Conservation (phyloP, 768 basidiomycete genomes). For the Leccinum subtestaceum region DNA sequence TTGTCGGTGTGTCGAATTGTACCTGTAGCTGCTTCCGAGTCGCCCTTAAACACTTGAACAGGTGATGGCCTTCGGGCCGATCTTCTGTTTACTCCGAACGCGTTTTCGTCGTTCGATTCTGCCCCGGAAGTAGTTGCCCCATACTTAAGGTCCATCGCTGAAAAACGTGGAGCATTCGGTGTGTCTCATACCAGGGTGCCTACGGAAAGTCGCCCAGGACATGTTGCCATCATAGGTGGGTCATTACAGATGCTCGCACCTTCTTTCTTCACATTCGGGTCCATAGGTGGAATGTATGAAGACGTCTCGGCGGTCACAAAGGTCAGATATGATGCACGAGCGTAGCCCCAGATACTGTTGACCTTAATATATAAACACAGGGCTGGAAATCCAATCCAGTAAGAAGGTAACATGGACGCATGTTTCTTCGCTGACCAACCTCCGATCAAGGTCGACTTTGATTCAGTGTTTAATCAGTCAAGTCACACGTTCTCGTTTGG, state of each 20-base stretch:
- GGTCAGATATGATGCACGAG: conserved; percentile 37
- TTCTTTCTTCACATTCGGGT: conserved; percentile 5
- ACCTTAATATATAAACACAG: conserved; percentile 32
- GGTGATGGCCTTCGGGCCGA: conserved; percentile 86
- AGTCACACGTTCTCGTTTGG: conserved; percentile 78
- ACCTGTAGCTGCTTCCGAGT: not conserved
- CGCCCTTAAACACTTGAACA: conserved; percentile 25
- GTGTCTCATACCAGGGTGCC: conserved; percentile 85
- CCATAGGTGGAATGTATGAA: conserved; percentile 85
- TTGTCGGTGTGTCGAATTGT: conserved; percentile 56
- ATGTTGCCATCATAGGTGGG: conserved; percentile 82
- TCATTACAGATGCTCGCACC: not conserved
- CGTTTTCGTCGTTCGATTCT: conserved; percentile 50
- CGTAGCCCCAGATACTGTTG: not conserved
- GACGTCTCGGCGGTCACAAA: conserved; percentile 87
- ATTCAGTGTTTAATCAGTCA: conserved; percentile 86
- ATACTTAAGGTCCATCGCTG: conserved; percentile 63
- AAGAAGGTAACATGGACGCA: not conserved
- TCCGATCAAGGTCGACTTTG: conserved; percentile 60
- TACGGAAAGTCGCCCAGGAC: conserved; percentile 85
- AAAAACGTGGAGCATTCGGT: conserved; percentile 72
- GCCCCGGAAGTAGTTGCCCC: conserved; percentile 68
- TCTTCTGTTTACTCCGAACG: conserved; percentile 63
- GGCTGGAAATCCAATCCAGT: conserved; percentile 89
- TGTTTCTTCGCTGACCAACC: conserved; percentile 1